These are phyloP conservation scores for Turnera subulata DNA, from an alignment of 345 rosid genomes.

Conservation along the genomic window DNA sequence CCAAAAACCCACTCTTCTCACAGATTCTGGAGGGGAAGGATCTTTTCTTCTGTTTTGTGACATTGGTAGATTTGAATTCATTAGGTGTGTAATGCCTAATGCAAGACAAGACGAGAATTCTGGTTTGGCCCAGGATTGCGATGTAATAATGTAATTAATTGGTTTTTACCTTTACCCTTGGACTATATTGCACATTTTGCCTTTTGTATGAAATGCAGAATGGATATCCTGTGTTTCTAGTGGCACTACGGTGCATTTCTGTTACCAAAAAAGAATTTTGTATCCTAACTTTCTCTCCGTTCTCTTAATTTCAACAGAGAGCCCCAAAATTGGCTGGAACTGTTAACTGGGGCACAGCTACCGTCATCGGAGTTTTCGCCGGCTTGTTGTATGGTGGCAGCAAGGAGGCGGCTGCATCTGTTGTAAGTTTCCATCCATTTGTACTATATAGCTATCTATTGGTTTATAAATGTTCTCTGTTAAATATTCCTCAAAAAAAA, in stretches of 20 bases:
- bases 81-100: too few relatives aligned
- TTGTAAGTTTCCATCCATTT: slow-evolving; percentile 42
- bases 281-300: neutral
- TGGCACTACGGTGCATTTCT: too few relatives aligned
- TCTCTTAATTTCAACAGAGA: slow-evolving; percentile 29
- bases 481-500: too few relatives aligned
- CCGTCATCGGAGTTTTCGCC: slow-evolving; percentile 79
- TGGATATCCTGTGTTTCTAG: too few relatives aligned
- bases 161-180: neutral
- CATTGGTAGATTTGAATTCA: too few relatives aligned
- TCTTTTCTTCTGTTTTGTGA: too few relatives aligned
- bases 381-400: slow-evolving; percentile 93
- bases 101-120: too few relatives aligned
- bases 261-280: too few relatives aligned
- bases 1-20: slow-evolving; percentile 39
- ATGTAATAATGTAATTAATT: neutral
- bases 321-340: slow-evolving; percentile 59
- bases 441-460: neutral
- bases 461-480: neutral
- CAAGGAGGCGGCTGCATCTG: slow-evolving; percentile 93
- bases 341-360: slow-evolving; percentile 85
- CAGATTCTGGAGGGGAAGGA: too few relatives aligned
- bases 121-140: too few relatives aligned
- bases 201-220: too few relatives aligned
- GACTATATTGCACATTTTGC: neutral